phyloP scores from a whole-genome alignment of 352 stramenopile genomes.

The Globisporangium sylvaticum region DNA sequence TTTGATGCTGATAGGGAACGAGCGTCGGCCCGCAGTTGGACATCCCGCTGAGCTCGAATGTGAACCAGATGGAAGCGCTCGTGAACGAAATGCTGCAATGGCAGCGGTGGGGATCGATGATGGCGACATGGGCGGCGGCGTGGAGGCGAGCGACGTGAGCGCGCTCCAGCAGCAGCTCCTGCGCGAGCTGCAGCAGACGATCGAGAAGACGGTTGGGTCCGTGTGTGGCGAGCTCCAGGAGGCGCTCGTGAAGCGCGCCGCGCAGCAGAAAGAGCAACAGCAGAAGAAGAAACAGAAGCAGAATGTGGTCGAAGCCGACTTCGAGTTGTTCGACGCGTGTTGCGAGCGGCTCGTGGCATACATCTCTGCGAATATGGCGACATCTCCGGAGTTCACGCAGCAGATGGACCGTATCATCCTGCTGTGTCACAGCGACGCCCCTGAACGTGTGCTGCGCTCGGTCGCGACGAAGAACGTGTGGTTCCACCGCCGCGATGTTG shows the following conservation, averaged over 20 bases:
- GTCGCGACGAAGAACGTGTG: conserved; percentile 66
- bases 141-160: conserved; percentile 4
- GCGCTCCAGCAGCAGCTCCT: conserved; percentile 25
- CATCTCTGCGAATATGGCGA: conserved; percentile 60
- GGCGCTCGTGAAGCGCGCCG: neutral
- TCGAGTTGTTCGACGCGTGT: conserved; percentile 52
- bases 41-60: conserved; percentile 91
- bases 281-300: conserved; percentile 3
- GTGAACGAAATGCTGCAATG: conserved; percentile 94
- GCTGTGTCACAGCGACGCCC: conserved; percentile 50
- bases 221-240: conserved; percentile 30
- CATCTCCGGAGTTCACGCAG: conserved; percentile 40
- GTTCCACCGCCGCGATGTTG: conserved; percentile 31
- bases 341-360: conserved; percentile 60
- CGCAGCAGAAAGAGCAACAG: neutral
- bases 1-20: too few species aligned
- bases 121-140: too few species aligned
- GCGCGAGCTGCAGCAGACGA: conserved; percentile 36
- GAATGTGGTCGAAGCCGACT: conserved; percentile 22
- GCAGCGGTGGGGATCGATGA: too few species aligned
- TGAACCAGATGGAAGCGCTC: conserved; percentile 93
- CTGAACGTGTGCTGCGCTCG: conserved; percentile 38
- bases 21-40: conserved; percentile 91
- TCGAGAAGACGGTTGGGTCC: conserved; percentile 43
- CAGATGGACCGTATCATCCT: conserved; percentile 72